phyloP scores from a whole-genome alignment of 805 yeast genomes.

The Yarrowia phangngaensis region DNA sequence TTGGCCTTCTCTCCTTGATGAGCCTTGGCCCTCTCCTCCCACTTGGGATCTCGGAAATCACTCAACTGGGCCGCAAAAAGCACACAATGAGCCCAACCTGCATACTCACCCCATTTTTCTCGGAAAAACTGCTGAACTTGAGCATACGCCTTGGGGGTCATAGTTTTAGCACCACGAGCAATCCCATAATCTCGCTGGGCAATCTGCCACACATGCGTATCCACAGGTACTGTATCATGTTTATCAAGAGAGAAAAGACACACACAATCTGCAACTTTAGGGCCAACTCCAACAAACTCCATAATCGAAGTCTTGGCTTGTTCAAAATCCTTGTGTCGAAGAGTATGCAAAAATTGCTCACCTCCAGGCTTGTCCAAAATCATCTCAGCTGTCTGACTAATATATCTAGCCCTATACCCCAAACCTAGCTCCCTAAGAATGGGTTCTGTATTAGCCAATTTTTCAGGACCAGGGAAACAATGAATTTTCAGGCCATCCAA shows the following conservation, averaged over 20 bases:
- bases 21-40: slow-evolving; percentile 14
- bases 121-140: slow-evolving; percentile 58
- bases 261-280: slow-evolving; percentile 97
- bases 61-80: slow-evolving; percentile 78
- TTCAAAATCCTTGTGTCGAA: slow-evolving; percentile 49
- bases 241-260: slow-evolving; percentile 86
- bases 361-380: slow-evolving; percentile 42
- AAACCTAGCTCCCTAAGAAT: slow-evolving; percentile 51
- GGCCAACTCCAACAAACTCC: slow-evolving; percentile 84
- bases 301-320: slow-evolving; percentile 58
- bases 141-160: slow-evolving; percentile 52
- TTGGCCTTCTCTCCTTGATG: too few species aligned
- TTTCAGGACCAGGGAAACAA: slow-evolving; percentile 64
- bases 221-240: slow-evolving; percentile 87
- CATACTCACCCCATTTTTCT: slow-evolving; percentile 78
- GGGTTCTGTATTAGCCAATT: slow-evolving; percentile 48
- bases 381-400: slow-evolving; percentile 66
- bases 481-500: slow-evolving; percentile 49
- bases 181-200: slow-evolving; percentile 77
- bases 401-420: slow-evolving; percentile 90
- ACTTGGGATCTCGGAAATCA: slow-evolving; percentile 44
- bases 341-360: slow-evolving; percentile 29
- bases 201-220: slow-evolving; percentile 89
- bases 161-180: slow-evolving; percentile 43
- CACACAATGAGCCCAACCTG: slow-evolving; percentile 99